A percentile compares a stretch with the other conserved stretches of the same genome.
These are phyloP conservation scores for Kodamaea sp. DNA, from an alignment of 1,139 yeast genomes.

Conservation along the genomic window DNA sequence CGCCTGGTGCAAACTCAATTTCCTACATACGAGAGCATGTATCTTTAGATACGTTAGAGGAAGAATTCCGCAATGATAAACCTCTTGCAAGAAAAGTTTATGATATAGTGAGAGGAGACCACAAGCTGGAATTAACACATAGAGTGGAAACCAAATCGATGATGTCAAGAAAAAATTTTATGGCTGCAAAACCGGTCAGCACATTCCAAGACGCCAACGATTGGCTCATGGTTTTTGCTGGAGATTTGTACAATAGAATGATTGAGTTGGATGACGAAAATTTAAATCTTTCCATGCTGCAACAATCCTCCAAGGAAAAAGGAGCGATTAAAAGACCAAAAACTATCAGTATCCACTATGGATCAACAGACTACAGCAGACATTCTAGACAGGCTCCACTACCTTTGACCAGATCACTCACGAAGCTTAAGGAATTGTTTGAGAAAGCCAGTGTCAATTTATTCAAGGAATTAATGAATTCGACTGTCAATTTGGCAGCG, in stretches of 20 bases:
- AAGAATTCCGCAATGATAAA: conserved; percentile 39
- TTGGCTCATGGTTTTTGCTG: conserved; percentile 84
- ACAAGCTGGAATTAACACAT: conserved; percentile 51
- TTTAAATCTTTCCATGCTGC: conserved; percentile 32
- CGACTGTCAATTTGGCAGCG: conserved; percentile 22
- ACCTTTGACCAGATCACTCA: conserved; percentile 40
- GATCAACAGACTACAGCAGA: conserved; percentile 22
- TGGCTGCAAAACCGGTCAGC: conserved; percentile 51
- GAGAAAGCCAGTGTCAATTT: conserved; percentile 33
- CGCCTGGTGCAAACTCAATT: conserved; percentile 42
- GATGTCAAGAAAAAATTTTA: conserved; percentile 84
- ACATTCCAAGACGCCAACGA: conserved; percentile 60
- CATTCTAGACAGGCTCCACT: conserved; percentile 51
- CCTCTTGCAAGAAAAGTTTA: conserved; percentile 52
- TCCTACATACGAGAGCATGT: conserved; percentile 50
- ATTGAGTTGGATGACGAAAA: conserved; percentile 75
- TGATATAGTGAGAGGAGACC: conserved; percentile 65
- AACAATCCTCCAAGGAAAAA: conserved; percentile 20
- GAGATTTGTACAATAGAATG: conserved; percentile 72
- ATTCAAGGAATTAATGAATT: conserved; percentile 32
- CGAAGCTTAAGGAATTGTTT: conserved; percentile 34
- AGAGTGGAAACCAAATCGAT: conserved; percentile 75
- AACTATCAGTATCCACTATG: conserved; percentile 45
- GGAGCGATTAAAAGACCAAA: conserved; percentile 49
- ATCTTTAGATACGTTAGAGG: conserved; percentile 32